phyloP scores from a whole-genome alignment of 2,329 filamentous ascomycete genomes.

The Neonectria faginata region DNA sequence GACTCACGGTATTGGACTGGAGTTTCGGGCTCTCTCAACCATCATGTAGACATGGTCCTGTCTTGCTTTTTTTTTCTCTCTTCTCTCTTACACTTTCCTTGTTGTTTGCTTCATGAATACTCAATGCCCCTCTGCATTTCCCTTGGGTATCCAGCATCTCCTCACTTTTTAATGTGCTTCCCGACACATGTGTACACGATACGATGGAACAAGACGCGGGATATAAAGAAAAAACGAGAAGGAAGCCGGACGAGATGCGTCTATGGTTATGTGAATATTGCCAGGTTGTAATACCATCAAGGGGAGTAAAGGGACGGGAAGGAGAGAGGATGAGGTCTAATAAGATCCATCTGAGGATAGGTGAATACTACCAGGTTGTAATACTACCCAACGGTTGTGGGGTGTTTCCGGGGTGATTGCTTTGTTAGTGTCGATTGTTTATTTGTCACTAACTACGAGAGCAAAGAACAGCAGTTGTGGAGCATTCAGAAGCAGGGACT shows the following conservation, averaged over 20 bases:
- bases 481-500: not conserved
- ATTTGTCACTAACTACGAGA: not conserved
- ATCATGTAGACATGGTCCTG: conserved; percentile 44
- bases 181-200: conserved; percentile 24
- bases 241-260: conserved; percentile 8
- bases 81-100: conserved; percentile 26
- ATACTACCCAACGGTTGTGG: not conserved
- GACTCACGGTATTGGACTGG: conserved; percentile 38
- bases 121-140: conserved; percentile 35
- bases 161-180: conserved; percentile 37
- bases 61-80: conserved; percentile 26
- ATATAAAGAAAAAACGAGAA: conserved; percentile 4
- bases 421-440: not conserved
- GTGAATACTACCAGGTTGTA: conserved; percentile 6
- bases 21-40: conserved; percentile 43
- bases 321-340: not conserved
- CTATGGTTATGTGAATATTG: not conserved
- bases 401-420: not conserved
- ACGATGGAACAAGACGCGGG: conserved; percentile 10
- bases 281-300: conserved; percentile 3
- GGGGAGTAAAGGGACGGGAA: not conserved
- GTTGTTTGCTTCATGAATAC: conserved; percentile 36
- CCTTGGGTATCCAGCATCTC: conserved; percentile 22
- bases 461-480: not conserved
- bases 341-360: not conserved